Evolutionary conservation across 2,329 filamentous ascomycete genomes (phyloP), one percentile per base, ranked within the genome.

Genomic region (Fusarium decemcellulare): DNA sequence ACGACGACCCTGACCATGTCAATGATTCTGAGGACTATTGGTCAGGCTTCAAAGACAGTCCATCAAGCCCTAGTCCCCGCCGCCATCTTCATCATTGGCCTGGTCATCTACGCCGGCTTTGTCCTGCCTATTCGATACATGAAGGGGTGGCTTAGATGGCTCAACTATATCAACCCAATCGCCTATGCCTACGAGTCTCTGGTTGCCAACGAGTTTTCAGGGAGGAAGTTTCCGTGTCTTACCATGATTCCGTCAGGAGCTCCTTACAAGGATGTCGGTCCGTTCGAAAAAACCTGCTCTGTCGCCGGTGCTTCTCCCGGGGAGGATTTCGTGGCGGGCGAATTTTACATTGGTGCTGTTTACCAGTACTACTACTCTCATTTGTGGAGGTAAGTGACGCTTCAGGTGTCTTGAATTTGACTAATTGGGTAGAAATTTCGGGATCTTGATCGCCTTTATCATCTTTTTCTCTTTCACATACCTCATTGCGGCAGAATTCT

Each of bases 161-260:
- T 92, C 63, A 87, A 86, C 64, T 90, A 89, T 71, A 79, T 91
- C 44, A 85, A 91, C 63, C 88, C 88, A 10, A 84, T 91, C 16
- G 85, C 85, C 2, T 91, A 91, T 67, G 87, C 51, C 1, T 70
- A 65, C 32, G 71, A 73, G 46, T 51, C 57, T 1, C 43, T 72
- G 10, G 59, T 68, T 6, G 53, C 55, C 9, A 67, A 62, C 29
- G 65, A 67, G 72, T 69, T 73, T n/a, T 46, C 47, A 12, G 42
- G 54, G 8, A 39, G 64, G 8, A 37, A 29, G 4, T 70, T 70
- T 11, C 47, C 40, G 8, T 70, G 67, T 14, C 14, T 29, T 11
- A 51, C 10, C 6, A 39, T 52, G 48, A 52, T 52, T 15, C 48
- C 48, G n/a, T 34, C 48, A 16, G 48, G 48, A 12, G 18, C 48